Percentiles rank a stretch among this genome's conserved stretches.
Conservation (phyloP, 768 basidiomycete genomes). For the Mycena indigotica region DNA sequence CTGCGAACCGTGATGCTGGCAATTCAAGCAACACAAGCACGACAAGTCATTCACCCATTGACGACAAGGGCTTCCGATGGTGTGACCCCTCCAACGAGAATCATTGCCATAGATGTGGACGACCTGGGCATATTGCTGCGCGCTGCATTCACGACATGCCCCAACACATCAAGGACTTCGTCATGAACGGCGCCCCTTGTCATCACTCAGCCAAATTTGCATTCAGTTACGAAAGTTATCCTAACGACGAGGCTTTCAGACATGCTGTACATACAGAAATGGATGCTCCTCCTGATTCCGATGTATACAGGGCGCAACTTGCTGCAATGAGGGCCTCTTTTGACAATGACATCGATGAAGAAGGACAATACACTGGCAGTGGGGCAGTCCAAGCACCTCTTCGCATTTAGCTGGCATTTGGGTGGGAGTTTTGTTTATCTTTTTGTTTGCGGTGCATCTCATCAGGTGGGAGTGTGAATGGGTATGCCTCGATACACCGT, state of each 20-base stretch:
- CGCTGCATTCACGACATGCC: slow-evolving; percentile 19
- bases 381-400: neutral
- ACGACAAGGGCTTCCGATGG: slow-evolving; percentile 13
- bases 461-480: slow-evolving; percentile 4
- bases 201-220: neutral
- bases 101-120: slow-evolving; percentile 19
- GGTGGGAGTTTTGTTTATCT: slow-evolving; percentile 9
- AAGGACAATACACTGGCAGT: neutral
- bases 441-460: neutral
- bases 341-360: neutral
- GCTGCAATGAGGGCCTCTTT: too few relatives aligned
- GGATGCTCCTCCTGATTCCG: too few relatives aligned
- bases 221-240: neutral
- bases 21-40: neutral
- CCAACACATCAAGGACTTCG: slow-evolving; percentile 16
- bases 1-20: neutral
- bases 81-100: slow-evolving; percentile 16
- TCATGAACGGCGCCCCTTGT: neutral
- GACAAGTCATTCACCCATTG: neutral
- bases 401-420: neutral
- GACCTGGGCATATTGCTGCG: slow-evolving; percentile 12
- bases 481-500: neutral
- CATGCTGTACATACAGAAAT: too few relatives aligned
- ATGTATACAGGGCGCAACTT: too few relatives aligned
- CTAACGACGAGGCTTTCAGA: neutral